Conservation (phyloP, 495 filamentous ascomycete species). For the Xylaria curta region DNA sequence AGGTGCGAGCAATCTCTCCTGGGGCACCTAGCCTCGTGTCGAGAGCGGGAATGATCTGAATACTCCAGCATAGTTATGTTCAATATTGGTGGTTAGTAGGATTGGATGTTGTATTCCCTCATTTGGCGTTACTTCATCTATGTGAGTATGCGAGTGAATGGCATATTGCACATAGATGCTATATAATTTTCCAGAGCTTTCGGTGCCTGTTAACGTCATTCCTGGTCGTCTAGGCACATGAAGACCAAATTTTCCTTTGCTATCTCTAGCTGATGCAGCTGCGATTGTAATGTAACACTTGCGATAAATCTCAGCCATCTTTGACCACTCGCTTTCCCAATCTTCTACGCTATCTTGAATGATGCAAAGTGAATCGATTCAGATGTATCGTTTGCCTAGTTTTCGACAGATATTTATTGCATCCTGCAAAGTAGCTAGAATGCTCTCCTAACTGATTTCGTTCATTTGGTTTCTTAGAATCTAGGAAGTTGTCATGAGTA, state of each 20-base stretch:
- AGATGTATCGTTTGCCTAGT: constrained; percentile 24
- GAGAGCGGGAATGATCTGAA: neutral
- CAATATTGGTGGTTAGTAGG: neutral
- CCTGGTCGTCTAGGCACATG: neutral
- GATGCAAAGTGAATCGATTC: constrained; percentile 5
- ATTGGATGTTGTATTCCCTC: constrained; percentile 1
- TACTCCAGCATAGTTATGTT: neutral
- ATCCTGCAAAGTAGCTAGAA: constrained; percentile 33
- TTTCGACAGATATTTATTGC: constrained; percentile 12
- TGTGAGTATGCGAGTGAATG: neutral
- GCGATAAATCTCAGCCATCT: constrained; percentile 29
- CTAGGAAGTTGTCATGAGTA: constrained; percentile 13
- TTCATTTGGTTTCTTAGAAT: neutral
- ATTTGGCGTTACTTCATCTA: neutral
- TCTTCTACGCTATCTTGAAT: constrained; percentile 34
- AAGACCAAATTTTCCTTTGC: constrained; percentile 14
- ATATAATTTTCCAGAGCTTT: constrained; percentile 11
- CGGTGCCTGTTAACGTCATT: neutral
- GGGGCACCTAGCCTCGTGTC: constrained; percentile 31
- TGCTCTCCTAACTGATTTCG: too few relatives aligned
- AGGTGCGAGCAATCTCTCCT: constrained; percentile 31
- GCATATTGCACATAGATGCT: constrained; percentile 17
- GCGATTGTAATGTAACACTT: constrained; percentile 29
- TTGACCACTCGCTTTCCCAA: neutral
- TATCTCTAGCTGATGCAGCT: constrained; percentile 19